These are phyloP conservation scores for Ogataea naganishii DNA, from an alignment of 805 yeast species.

Conservation along the genomic window DNA sequence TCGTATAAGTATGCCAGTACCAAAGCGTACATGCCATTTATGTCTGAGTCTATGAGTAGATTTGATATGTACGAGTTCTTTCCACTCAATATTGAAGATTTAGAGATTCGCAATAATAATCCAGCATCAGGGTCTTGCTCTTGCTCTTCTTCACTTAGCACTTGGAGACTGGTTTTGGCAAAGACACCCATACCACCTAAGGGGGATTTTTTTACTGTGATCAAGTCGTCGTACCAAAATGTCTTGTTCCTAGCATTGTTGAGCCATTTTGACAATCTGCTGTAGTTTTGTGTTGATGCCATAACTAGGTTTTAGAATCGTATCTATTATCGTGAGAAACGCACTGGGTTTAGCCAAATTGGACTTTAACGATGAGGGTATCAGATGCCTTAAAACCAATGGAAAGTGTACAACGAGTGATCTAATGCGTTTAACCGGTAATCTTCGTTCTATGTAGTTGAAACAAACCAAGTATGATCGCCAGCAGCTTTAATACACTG, in stretches of 20 bases:
- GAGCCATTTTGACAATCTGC: conserved; percentile 44
- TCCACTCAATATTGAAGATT: conserved; percentile 46
- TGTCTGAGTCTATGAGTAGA: conserved; percentile 47
- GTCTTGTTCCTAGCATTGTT: conserved; percentile 33
- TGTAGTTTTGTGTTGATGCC: conserved; percentile 22
- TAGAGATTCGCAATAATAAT: conserved; percentile 51
- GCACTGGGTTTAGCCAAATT: no score
- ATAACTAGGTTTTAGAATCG: no score
- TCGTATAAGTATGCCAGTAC: conserved; percentile 71
- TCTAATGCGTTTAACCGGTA: no score
- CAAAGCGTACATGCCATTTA: conserved; percentile 60
- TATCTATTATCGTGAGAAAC: no score
- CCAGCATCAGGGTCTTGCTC: conserved; percentile 16
- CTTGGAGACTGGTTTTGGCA: conserved; percentile 32
- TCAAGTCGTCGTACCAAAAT: conserved; percentile 38
- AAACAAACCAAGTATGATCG: no score
- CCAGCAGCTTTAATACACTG: no score
- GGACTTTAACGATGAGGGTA: no score
- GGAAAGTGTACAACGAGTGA: no score
- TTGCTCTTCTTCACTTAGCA: conserved; percentile 23
- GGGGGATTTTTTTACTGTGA: conserved; percentile 37
- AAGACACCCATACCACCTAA: conserved; percentile 73
- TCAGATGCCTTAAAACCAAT: no score
- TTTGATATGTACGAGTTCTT: conserved; percentile 59
- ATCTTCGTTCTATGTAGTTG: no score